A percentile compares a stretch with the other conserved stretches of the same genome.
phyloP scores from a whole-genome alignment of 306 rosid genomes.

The Vachellia pachyceras region DNA sequence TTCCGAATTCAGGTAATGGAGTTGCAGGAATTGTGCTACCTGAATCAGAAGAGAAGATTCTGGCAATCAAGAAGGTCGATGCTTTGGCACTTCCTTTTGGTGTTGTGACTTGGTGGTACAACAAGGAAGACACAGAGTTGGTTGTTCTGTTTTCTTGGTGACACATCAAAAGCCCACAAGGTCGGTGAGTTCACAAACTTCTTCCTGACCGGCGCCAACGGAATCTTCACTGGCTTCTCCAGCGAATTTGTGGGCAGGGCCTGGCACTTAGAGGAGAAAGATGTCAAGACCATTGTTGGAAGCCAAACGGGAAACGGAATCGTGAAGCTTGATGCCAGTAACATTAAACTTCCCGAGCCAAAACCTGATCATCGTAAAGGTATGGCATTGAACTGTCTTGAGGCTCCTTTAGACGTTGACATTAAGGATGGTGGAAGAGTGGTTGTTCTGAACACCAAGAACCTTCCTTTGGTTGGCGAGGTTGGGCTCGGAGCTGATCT shows the following conservation, averaged over 20 bases:
- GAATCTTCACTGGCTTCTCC: not conserved
- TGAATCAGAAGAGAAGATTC: not conserved
- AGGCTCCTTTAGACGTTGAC: not conserved
- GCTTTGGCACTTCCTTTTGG: slow-evolving; percentile 11
- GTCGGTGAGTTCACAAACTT: not conserved
- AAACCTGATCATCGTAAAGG: not conserved
- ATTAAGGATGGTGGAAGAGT: not conserved
- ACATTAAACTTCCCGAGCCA: not conserved
- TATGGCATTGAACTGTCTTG: not conserved
- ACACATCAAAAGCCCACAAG: slow-evolving; percentile 2
- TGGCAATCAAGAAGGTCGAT: not conserved
- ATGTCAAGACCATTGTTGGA: not conserved
- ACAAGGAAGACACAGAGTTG: not conserved
- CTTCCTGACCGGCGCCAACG: not conserved
- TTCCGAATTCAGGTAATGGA: not conserved
- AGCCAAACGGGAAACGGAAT: not conserved
- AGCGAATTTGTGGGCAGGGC: not conserved
- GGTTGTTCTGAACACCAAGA: not conserved
- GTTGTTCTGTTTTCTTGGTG: not conserved
- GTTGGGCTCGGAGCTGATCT: not conserved
- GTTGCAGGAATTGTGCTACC: not conserved
- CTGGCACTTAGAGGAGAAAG: not conserved
- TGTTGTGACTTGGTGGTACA: slow-evolving; percentile 11
- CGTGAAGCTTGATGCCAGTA: not conserved
- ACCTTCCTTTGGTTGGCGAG: not conserved